Evolutionary conservation across 2,329 filamentous ascomycete species (phyloP), one percentile per base, ranked within the genome.

Genomic region (Paramyrothecium sp.): DNA sequence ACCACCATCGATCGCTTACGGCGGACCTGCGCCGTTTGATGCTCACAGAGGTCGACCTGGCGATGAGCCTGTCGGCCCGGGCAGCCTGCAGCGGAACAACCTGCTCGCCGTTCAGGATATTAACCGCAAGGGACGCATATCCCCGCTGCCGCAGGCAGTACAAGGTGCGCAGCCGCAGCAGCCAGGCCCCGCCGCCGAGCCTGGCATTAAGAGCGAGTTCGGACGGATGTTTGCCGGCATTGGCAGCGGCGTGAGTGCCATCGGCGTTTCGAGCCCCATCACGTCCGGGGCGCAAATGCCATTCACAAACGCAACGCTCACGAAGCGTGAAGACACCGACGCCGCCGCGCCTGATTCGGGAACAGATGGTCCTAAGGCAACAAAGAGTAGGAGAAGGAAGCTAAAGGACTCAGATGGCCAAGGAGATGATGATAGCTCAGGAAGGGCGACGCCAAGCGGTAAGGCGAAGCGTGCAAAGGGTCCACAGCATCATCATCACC

Each of bases 151-250:
- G 1, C 94, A 97, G 72, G 93, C 94, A 21, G 93, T 97, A 1
- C 93, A 97, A 69, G 94, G 94, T 21, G 93, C 91, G 1, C 93
- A 97, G 71, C 86, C 89, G 17, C 90, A 92, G 65, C 84, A 90
- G 44, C 83, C 90, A 54, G 91, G 90, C 3, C 91, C 92, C 7
- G 86, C 87, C 16, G 90, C 89, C 17, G 92, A 97, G 71, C 90
- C 92, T 12, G 90, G 90, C 48, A 96, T 97, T 68, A 97, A 97
- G 79, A 96, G 88, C 69, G 94, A 97, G 71, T 93, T 97, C 70
- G 93, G 93, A 26, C 88, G 92, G 60, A 96, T 97, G 82, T 97
- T 97, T 74, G 92, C 91, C 19, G 94, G 94, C n/a, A 92, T 98
- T 63, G 93, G 80, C 58, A 84, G 78, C 63, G 84, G 79, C 60